A percentile compares a stretch with the other conserved stretches of the same genome.
Conservation (phyloP, 2,329 filamentous ascomycete species). For the Leptographium flavum region DNA sequence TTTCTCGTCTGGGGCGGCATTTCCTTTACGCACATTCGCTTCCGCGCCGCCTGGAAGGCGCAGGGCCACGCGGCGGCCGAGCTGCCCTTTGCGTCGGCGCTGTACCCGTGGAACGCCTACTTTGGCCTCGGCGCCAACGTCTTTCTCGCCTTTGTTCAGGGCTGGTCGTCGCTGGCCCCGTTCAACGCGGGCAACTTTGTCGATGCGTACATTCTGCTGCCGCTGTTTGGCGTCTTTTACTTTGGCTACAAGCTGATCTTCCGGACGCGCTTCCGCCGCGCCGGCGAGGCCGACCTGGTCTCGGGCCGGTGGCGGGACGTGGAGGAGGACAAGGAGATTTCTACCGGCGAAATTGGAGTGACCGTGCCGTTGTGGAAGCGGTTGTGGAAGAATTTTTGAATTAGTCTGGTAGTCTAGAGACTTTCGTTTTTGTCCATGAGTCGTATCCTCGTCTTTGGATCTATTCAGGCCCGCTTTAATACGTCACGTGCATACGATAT, state of each 20-base stretch:
- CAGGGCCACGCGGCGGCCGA: constrained; percentile 43
- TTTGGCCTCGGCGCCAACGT: constrained; percentile 52
- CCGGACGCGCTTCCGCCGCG: constrained; percentile 34
- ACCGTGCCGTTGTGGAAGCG: constrained; percentile 27
- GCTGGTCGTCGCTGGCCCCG: constrained; percentile 46
- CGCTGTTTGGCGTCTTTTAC: constrained; percentile 47
- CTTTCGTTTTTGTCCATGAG: no score
- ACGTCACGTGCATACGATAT: no score
- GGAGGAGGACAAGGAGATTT: constrained; percentile 27
- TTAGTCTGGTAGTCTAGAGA: not conserved
- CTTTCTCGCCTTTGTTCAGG: constrained; percentile 51
- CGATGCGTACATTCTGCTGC: constrained; percentile 48
- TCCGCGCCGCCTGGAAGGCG: constrained; percentile 41
- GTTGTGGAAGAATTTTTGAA: constrained; percentile 25
- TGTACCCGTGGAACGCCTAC: constrained; percentile 50
- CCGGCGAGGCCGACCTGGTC: constrained; percentile 40
- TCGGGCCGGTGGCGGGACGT: constrained; percentile 40
- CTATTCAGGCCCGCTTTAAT: no score
- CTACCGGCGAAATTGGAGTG: constrained; percentile 15
- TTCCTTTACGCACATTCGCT: constrained; percentile 46
- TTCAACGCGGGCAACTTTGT: constrained; percentile 50
- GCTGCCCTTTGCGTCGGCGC: constrained; percentile 45
- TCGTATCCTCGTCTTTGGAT: no score
- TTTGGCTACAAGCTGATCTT: constrained; percentile 46
- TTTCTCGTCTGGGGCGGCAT: constrained; percentile 60